A percentile compares a stretch with the other conserved stretches of the same genome.
phyloP scores from a whole-genome alignment of 2,329 filamentous ascomycete species.

The Hypoxylon sp. region DNA sequence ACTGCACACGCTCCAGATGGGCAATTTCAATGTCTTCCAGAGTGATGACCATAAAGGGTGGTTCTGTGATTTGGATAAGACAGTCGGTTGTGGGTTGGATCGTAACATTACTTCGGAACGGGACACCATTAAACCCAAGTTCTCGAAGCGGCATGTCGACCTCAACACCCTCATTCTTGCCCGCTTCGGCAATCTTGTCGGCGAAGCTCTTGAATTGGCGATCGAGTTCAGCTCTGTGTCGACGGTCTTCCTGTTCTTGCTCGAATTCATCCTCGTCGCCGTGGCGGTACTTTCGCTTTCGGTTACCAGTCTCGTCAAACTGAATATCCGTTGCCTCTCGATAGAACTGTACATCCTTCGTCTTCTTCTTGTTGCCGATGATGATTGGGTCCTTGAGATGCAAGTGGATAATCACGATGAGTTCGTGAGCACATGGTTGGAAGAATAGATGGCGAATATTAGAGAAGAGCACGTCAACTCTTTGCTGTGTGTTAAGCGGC shows the following conservation, averaged over 20 bases:
- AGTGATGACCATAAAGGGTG: constrained; percentile 95
- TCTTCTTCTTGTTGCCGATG: constrained; percentile 97
- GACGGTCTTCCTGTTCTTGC: constrained; percentile 95
- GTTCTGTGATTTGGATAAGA: constrained; percentile 95
- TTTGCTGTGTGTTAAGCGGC: constrained; percentile 81
- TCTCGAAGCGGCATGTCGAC: constrained; percentile 98
- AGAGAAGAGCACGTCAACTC: constrained; percentile 95
- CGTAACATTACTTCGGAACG: constrained; percentile 93
- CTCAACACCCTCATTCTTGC: constrained; percentile 88
- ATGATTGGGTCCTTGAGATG: constrained; percentile 98
- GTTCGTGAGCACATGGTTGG: constrained; percentile 94
- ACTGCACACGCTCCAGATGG: constrained; percentile 94
- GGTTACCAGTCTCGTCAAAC: constrained; percentile 98
- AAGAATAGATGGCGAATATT: constrained; percentile 99
- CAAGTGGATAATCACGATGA: constrained; percentile 98
- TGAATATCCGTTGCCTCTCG: constrained; percentile 98
- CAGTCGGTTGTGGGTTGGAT: constrained; percentile 98
- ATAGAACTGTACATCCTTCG: constrained; percentile 98
- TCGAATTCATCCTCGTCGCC: constrained; percentile 99
- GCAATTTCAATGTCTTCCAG: constrained; percentile 96
- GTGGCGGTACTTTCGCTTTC: constrained; percentile 97
- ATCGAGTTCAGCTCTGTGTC: constrained; percentile 91
- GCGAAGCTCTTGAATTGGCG: constrained; percentile 96
- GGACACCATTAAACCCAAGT: constrained; percentile 96
- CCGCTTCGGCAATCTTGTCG: constrained; percentile 97